A percentile compares a stretch with the other conserved stretches of the same genome.
Conservation (phyloP, 257 asterid species). For the Rauvolfia tetraphylla region DNA sequence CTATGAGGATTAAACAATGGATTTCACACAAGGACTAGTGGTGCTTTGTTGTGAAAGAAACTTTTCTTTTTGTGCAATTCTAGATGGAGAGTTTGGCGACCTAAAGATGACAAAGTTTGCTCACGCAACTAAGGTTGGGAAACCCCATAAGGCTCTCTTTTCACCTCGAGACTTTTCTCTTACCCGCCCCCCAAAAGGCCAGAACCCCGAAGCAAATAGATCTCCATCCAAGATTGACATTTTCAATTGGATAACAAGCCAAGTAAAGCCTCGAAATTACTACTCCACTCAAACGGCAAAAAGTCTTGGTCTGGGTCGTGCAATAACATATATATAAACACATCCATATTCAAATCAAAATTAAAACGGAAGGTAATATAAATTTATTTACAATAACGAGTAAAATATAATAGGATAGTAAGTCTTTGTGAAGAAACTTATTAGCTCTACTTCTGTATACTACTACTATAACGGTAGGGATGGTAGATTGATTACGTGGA, state of each 20-base stretch:
- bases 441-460: too few relatives aligned
- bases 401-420: too few relatives aligned
- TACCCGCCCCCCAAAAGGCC: neutral
- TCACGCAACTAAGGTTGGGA: constrained; percentile 34
- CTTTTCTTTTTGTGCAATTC: constrained; percentile 9
- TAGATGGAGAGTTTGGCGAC: constrained; percentile 35
- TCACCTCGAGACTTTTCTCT: constrained; percentile 5
- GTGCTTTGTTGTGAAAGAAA: constrained; percentile 25
- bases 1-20: constrained; percentile 7
- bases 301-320: too few relatives aligned
- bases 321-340: too few relatives aligned
- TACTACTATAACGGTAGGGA: too few relatives aligned
- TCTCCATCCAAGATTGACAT: neutral
- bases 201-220: neutral
- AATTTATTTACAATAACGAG: too few relatives aligned
- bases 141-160: constrained; percentile 18
- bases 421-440: too few relatives aligned
- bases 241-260: too few relatives aligned
- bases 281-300: too few relatives aligned
- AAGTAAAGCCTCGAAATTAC: too few relatives aligned
- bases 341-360: too few relatives aligned
- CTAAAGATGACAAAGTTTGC: constrained; percentile 47
- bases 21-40: neutral
- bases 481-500: neutral
- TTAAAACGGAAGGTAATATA: too few relatives aligned